A percentile compares a stretch with the other conserved stretches of the same genome.
These are phyloP conservation scores for Cyberlindnera xishuangbannaensis DNA, from an alignment of 805 yeast species.

Conservation along the genomic window DNA sequence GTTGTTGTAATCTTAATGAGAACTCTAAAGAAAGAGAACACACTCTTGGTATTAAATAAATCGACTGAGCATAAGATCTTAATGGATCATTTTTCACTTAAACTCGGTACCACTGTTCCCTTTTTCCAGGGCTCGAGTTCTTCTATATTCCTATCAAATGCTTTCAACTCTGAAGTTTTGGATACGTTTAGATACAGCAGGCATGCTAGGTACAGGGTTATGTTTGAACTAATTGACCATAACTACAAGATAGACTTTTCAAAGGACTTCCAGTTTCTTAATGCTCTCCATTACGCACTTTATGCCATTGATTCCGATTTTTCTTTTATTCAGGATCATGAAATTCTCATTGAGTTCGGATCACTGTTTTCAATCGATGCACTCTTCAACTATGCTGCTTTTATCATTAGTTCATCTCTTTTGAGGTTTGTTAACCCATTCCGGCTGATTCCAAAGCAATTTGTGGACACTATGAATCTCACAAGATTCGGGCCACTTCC, in stretches of 20 bases:
- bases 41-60: constrained; percentile 6
- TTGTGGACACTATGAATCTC: constrained; percentile 11
- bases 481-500: constrained; percentile 24
- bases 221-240: constrained; percentile 24
- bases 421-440: constrained; percentile 14
- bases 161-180: constrained; percentile 12
- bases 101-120: constrained; percentile 3
- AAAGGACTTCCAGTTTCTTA: constrained; percentile 15
- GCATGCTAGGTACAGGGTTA: constrained; percentile 18
- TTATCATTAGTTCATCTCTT: constrained; percentile 14
- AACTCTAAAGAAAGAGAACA: constrained; percentile 7
- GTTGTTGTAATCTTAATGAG: constrained; percentile 7
- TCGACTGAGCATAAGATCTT: constrained; percentile 1
- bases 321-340: constrained; percentile 11
- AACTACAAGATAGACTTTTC: constrained; percentile 18
- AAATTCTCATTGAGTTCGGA: constrained; percentile 17
- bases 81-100: constrained; percentile 13
- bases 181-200: constrained; percentile 14
- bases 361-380: constrained; percentile 18
- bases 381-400: constrained; percentile 12
- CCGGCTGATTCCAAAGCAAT: constrained; percentile 6
- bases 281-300: constrained; percentile 13
- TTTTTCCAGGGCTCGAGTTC: neutral
- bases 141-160: constrained; percentile 2
- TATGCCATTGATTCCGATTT: constrained; percentile 11